Conservation (phyloP, 257 asterid genomes). For the Plectranthus barbatus region DNA sequence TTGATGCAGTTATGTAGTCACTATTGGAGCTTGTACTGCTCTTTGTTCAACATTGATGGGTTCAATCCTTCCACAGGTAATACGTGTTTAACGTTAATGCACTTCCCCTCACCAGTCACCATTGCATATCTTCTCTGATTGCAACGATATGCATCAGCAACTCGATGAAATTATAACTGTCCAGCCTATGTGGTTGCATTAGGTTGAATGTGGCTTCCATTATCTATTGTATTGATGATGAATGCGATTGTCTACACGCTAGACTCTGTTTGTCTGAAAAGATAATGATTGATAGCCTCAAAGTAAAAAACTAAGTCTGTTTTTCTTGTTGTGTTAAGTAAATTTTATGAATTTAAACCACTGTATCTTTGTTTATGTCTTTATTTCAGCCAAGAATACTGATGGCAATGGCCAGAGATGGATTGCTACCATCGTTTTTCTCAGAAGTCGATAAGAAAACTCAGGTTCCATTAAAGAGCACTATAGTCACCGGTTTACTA, state of each 20-base stretch:
- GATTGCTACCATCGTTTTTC: slow-evolving; percentile 87
- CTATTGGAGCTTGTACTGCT: slow-evolving; percentile 86
- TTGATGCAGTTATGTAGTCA: slow-evolving; percentile 53
- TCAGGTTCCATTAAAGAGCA: slow-evolving; percentile 87
- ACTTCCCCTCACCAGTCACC: not conserved
- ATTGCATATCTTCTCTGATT: not conserved
- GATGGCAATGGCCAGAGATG: slow-evolving; percentile 99
- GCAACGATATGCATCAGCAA: not conserved
- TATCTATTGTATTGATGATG: not conserved
- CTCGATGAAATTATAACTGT: not conserved
- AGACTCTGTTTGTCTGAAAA: not conserved
- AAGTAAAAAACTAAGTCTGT: not conserved
- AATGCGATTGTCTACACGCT: not conserved
- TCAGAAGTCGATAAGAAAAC: slow-evolving; percentile 61
- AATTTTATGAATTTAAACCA: too few species aligned
- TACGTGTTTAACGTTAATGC: not conserved
- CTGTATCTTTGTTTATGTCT: not conserved
- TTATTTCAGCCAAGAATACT: slow-evolving; percentile 76
- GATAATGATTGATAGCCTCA: not conserved
- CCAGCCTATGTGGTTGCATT: not conserved
- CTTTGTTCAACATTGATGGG: slow-evolving; percentile 97
- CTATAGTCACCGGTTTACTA: slow-evolving; percentile 66
- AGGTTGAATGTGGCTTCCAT: not conserved
- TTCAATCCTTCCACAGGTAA: slow-evolving; percentile 91
- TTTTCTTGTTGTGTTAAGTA: not conserved